Evolutionary conservation across 352 stramenopile species (phyloP).

Genomic region (Blastocystis sp.): DNA sequence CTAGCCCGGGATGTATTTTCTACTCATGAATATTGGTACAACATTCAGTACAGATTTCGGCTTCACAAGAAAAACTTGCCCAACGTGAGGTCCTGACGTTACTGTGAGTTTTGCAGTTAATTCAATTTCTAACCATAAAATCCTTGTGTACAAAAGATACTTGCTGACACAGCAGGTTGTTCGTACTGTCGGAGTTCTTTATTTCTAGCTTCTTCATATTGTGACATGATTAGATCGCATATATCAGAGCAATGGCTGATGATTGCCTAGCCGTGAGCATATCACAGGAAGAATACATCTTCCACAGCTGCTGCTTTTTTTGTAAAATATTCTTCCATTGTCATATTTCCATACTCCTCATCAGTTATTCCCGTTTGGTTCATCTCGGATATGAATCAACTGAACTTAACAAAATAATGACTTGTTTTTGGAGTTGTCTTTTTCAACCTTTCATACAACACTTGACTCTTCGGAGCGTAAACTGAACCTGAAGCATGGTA

Average conservation of each 20-base stretch:
- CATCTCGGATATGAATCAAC: neutral
- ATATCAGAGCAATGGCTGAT: slow-evolving; percentile 31
- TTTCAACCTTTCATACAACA: neutral
- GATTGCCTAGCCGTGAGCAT: neutral
- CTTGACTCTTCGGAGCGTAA: neutral
- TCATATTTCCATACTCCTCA: slow-evolving; percentile 8
- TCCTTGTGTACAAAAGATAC: neutral
- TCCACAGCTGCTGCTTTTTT: slow-evolving; percentile 6
- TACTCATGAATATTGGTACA: neutral
- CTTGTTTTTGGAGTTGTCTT: neutral
- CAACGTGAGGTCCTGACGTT: neutral
- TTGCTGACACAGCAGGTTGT: neutral
- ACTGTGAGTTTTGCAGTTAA: neutral
- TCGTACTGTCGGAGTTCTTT: slow-evolving; percentile 9
- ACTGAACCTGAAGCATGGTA: neutral
- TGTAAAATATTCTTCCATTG: slow-evolving; percentile 28
- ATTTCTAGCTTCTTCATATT: slow-evolving; percentile 25
- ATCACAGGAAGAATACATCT: neutral
- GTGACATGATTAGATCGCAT: slow-evolving; percentile 21
- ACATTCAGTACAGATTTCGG: slow-evolving; percentile 24
- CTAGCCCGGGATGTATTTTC: slow-evolving; percentile 28
- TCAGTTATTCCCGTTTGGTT: neutral
- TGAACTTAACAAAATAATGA: neutral
- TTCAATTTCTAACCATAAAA: neutral
- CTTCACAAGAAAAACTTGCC: slow-evolving; percentile 29